These are phyloP conservation scores for Mycena epipterygia DNA, from an alignment of 768 basidiomycete genomes.

Conservation along the genomic window DNA sequence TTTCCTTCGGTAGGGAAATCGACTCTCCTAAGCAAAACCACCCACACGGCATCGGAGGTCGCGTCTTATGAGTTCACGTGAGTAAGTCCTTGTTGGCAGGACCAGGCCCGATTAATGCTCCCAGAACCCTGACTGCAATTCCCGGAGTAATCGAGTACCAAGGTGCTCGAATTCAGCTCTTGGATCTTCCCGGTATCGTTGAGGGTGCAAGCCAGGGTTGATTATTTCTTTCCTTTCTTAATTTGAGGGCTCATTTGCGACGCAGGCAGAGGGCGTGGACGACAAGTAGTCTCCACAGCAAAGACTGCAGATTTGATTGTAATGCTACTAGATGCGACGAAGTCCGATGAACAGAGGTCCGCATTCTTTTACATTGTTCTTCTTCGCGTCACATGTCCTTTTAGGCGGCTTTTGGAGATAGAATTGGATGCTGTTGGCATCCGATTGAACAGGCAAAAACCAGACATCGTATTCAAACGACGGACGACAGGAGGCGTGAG, in stretches of 20 bases:
- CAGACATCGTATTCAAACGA: constrained; percentile 96
- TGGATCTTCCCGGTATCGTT: constrained; percentile 97
- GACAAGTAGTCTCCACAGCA: constrained; percentile 95
- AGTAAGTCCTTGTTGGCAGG: constrained; percentile 69
- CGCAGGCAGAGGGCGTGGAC: constrained; percentile 87
- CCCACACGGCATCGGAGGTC: constrained; percentile 88
- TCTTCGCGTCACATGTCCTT: background rate
- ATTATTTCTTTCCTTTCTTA: background rate
- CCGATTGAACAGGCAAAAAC: constrained; percentile 88
- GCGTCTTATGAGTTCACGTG: constrained; percentile 98
- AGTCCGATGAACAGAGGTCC: constrained; percentile 86
- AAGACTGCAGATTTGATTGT: constrained; percentile 96
- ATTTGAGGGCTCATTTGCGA: background rate
- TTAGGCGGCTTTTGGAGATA: constrained; percentile 80
- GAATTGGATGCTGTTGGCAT: constrained; percentile 98
- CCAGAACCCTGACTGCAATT: constrained; percentile 74
- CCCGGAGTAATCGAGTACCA: constrained; percentile 98
- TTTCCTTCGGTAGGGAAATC: constrained; percentile 98
- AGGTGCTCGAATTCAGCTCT: constrained; percentile 90
- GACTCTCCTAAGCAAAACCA: constrained; percentile 91
- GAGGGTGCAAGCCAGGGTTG: constrained; percentile 89
- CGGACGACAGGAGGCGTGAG: constrained; percentile 93
- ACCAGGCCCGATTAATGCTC: constrained; percentile 1
- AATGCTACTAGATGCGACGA: constrained; percentile 90
- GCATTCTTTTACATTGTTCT: background rate